Evolutionary conservation across 1,139 yeast species (phyloP), one percentile per base, ranked within the genome.

Genomic region (Candida sp.): DNA sequence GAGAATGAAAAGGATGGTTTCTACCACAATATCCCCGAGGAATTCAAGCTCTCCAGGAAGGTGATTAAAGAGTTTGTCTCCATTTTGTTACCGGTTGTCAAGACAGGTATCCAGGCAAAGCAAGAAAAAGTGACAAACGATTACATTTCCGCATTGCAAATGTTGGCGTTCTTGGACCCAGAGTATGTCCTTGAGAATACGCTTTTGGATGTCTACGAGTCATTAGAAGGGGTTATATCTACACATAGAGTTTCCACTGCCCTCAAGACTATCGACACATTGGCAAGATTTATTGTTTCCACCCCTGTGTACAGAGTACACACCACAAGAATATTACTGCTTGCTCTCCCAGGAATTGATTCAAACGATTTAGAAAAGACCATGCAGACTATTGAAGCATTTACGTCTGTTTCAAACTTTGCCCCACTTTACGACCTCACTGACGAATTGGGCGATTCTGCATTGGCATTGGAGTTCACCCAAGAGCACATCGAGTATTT

Each of bases 301-400:
- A 78, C 84, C 4, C 88, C 89, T 1, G 68, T 85, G 2, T 91
- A 81, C 64, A 77, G 97, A 48, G 86, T 90, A 11, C 99, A 94
- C 62, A 72, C 91, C 28, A 83, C 96, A 0, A 83, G 96, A 50
- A 73, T 94, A 23, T 65, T 93, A 39, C 82, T 85, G 47, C 77
- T 90, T 65, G 74, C 88, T 0, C 68, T 93, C 11, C 90, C 93
- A 0, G 97, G 96, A 25, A 85, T 94, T 43, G 98, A 94, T 65
- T 84, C 96, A 0, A 94, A 93, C 66, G 99, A 94, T 68, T 77
- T 92, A 49, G 80, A 77, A 28, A 85, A 93, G 63, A 87, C 97
- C 0, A 76, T 86, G 33, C 79, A 83, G 48, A 83, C 97, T 0
- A 72, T 93, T 47, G 84, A 86, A 54, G 81, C 90, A 26, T 80